A percentile compares a stretch with the other conserved stretches of the same genome.
Conservation (phyloP, 2,329 filamentous ascomycete species). For the Aschersonia sp. region DNA sequence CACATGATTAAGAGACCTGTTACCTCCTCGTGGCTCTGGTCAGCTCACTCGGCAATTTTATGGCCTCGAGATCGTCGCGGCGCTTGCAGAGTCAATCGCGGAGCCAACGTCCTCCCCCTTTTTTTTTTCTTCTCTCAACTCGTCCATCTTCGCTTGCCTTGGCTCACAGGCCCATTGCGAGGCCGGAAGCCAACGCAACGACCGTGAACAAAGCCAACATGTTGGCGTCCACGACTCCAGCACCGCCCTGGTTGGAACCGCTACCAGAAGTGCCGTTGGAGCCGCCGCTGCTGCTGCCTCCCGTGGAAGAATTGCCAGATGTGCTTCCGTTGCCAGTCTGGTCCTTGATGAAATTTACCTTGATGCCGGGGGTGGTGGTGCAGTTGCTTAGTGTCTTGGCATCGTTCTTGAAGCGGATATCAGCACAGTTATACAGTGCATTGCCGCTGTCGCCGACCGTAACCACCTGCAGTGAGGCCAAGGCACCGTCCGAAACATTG, state of each 20-base stretch:
- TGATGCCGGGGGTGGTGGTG: conserved; percentile 25
- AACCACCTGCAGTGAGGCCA: conserved; percentile 56
- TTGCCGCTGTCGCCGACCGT: conserved; percentile 41
- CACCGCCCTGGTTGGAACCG: conserved; percentile 8
- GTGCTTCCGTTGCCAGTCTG: conserved; percentile 9
- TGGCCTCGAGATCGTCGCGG: too few species aligned
- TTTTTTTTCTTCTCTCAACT: too few species aligned
- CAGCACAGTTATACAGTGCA: conserved; percentile 62
- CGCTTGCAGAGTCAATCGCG: too few species aligned
- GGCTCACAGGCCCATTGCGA: conserved; percentile 20
- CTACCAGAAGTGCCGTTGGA: not conserved
- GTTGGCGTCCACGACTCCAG: conserved; percentile 10
- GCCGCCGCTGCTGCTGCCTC: not conserved
- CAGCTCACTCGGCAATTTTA: too few species aligned
- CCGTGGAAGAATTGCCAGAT: conserved; percentile 1
- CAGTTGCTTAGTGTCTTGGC: conserved; percentile 28
- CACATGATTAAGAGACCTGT: too few species aligned
- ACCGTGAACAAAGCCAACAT: conserved; percentile 17
- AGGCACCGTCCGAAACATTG: conserved; percentile 41
- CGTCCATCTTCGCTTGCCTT: conserved; percentile 2
- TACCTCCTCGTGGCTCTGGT: too few species aligned
- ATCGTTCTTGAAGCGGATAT: conserved; percentile 49
- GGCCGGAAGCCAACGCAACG: conserved; percentile 21
- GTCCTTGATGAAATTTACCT: conserved; percentile 16
- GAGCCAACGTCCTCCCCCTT: too few species aligned